phyloP scores from a whole-genome alignment of 2,329 filamentous ascomycete genomes.

The Arthrobotrys musiformis region DNA sequence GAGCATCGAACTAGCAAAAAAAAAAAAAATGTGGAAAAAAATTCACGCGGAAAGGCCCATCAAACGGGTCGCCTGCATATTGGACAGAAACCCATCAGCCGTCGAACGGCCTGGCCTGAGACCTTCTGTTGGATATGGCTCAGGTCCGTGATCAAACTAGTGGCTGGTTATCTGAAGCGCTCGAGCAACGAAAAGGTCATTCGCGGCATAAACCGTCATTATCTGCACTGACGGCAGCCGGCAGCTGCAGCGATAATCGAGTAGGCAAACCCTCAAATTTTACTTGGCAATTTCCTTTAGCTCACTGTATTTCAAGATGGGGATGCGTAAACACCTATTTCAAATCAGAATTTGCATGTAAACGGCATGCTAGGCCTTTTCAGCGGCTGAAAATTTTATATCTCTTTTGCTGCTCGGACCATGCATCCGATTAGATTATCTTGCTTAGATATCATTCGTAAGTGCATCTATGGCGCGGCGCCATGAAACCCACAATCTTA shows the following conservation, averaged over 20 bases:
- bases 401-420: neutral
- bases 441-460: neutral
- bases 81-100: neutral
- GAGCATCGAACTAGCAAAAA: neutral
- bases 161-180: neutral
- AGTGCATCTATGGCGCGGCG: neutral
- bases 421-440: neutral
- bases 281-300: neutral
- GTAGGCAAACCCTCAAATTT: neutral
- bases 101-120: constrained; percentile 1
- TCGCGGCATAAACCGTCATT: constrained; percentile 12
- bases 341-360: neutral
- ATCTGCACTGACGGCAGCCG: neutral
- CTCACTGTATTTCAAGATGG: neutral
- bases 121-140: neutral
- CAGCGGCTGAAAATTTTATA: neutral
- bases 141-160: neutral
- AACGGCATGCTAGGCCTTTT: neutral
- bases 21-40: neutral
- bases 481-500: neutral
- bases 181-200: neutral
- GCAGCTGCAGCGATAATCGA: neutral
- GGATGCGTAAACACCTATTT: too few species aligned
- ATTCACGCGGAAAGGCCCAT: constrained; percentile 23
- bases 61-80: neutral